Evolutionary conservation across 2,329 filamentous ascomycete species (phyloP).

Genomic region (Tolypocladium tundrense): DNA sequence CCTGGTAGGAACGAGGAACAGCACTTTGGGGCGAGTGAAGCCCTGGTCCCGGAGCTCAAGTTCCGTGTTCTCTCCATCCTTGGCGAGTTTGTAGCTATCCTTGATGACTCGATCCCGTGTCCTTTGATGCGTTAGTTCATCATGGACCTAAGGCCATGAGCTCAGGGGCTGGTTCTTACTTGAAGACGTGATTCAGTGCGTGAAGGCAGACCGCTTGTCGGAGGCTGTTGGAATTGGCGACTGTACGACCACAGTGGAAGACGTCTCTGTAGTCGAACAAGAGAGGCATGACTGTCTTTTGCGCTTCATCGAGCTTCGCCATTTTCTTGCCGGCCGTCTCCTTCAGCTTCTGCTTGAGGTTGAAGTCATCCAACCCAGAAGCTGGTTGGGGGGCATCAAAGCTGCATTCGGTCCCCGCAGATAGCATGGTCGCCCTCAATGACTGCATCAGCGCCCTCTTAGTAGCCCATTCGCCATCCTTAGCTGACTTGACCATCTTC

Average conservation of each 20-base stretch:
- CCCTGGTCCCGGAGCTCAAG: constrained; percentile 83
- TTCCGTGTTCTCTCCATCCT: constrained; percentile 52
- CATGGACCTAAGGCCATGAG: not conserved
- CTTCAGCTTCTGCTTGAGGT: constrained; percentile 62
- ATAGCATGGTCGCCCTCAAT: constrained; percentile 35
- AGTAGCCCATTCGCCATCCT: constrained; percentile 40
- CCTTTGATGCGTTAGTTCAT: constrained; percentile 23
- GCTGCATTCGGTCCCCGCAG: constrained; percentile 29
- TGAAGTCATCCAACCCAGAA: constrained; percentile 33
- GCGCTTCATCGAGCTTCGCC: constrained; percentile 47
- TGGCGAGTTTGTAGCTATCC: constrained; percentile 72
- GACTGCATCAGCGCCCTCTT: constrained; percentile 35
- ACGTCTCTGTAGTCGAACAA: constrained; percentile 79
- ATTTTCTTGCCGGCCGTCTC: constrained; percentile 43
- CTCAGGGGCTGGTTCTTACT: constrained; percentile 35
- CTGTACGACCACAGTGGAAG: constrained; percentile 62
- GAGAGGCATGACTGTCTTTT: constrained; percentile 56
- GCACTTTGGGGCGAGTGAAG: constrained; percentile 86
- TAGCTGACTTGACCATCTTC: constrained; percentile 38
- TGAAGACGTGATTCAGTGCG: constrained; percentile 83
- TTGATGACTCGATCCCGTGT: constrained; percentile 87
- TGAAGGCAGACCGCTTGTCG: constrained; percentile 71
- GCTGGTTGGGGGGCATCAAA: constrained; percentile 22
- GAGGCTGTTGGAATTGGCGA: constrained; percentile 57
- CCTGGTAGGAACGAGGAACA: constrained; percentile 82